Evolutionary conservation across 306 rosid species (phyloP).

Genomic region (Morella rubra): DNA sequence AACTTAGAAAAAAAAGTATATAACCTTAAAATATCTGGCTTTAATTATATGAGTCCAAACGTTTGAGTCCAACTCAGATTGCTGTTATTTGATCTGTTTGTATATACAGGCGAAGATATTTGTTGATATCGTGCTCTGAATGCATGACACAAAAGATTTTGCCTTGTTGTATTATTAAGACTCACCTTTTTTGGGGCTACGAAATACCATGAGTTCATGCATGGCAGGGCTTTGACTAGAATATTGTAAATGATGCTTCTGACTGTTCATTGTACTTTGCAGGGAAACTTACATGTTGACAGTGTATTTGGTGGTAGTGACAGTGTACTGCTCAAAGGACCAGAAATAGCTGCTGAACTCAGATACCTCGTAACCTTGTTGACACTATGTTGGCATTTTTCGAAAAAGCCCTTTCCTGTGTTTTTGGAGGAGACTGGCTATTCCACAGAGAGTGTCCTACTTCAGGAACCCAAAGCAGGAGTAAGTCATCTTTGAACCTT

Average conservation of each 20-base stretch:
- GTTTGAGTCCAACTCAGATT: background rate
- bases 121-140: background rate
- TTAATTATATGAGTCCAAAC: background rate
- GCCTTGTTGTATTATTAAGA: background rate
- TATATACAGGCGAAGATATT: background rate
- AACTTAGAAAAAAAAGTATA: no score
- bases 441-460: conserved; percentile 67
- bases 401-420: conserved; percentile 75
- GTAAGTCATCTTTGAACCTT: conserved; percentile 49
- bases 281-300: conserved; percentile 79
- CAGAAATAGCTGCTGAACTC: conserved; percentile 63
- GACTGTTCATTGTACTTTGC: conserved; percentile 22
- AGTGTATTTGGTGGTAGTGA: conserved; percentile 78
- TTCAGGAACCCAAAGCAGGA: conserved; percentile 94
- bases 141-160: background rate
- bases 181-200: background rate
- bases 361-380: conserved; percentile 68
- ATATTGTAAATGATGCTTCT: background rate
- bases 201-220: background rate
- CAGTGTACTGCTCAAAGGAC: conserved; percentile 64
- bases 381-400: conserved; percentile 93
- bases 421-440: conserved; percentile 88
- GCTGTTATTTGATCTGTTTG: background rate
- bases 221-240: background rate
- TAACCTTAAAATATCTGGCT: background rate